Evolutionary conservation across 345 rosid species (phyloP).

Genomic region (Hevea brasiliensis): DNA sequence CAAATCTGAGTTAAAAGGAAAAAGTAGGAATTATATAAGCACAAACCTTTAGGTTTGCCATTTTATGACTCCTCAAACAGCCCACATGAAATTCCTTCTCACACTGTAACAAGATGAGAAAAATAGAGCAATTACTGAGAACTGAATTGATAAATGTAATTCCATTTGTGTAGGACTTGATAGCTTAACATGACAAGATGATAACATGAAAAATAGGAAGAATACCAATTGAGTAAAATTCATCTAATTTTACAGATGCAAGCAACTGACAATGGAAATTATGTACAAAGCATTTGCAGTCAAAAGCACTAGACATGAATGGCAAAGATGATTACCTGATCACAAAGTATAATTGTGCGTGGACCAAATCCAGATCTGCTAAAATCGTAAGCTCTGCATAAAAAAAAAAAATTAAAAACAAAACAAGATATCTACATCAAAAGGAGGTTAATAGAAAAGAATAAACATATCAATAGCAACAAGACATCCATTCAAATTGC

Average conservation of each 20-base stretch:
- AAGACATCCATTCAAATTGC: not conserved
- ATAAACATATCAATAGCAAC: not conserved
- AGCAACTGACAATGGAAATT: not conserved
- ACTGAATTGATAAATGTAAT: not conserved
- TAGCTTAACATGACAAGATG: not conserved
- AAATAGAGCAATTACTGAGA: not conserved
- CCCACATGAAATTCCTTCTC: slow-evolving; percentile 96
- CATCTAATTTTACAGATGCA: not conserved
- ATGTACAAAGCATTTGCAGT: slow-evolving; percentile 9
- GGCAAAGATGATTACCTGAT: slow-evolving; percentile 54
- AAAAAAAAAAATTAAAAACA: not conserved
- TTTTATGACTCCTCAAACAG: slow-evolving; percentile 77
- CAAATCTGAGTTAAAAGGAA: not conserved
- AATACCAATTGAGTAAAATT: not conserved
- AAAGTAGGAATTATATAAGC: not conserved
- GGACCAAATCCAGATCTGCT: slow-evolving; percentile 65
- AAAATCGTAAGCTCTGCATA: slow-evolving; percentile 71
- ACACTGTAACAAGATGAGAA: slow-evolving; percentile 42
- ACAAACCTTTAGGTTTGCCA: slow-evolving; percentile 75
- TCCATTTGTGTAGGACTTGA: not conserved
- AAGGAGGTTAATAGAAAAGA: not conserved
- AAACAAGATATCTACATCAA: not conserved
- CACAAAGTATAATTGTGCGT: slow-evolving; percentile 87
- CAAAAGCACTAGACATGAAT: slow-evolving; percentile 4
- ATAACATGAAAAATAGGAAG: not conserved